These are phyloP conservation scores for Protea cynaroides DNA, from an alignment of 164 flowering plant species.

Conservation along the genomic window DNA sequence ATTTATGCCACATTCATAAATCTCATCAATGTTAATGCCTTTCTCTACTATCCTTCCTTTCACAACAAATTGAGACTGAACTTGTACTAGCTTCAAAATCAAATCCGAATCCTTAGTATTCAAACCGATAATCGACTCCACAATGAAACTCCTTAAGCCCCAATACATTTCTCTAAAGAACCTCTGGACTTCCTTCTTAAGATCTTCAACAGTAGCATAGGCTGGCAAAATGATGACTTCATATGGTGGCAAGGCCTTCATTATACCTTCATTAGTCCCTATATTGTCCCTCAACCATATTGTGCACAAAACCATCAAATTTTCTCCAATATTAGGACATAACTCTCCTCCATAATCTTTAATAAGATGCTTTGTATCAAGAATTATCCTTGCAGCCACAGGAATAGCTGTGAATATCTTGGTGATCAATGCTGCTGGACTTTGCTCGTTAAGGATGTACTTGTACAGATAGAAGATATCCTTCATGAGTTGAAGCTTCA, in stretches of 20 bases:
- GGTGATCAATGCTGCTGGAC: slow-evolving; percentile 9
- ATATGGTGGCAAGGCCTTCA: slow-evolving; percentile 36
- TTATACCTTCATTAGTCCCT: slow-evolving; percentile 9
- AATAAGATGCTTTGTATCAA: slow-evolving; percentile 61
- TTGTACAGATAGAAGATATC: slow-evolving; percentile 63
- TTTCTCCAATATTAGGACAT: slow-evolving; percentile 19
- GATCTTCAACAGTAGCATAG: slow-evolving; percentile 48
- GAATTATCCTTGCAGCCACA: slow-evolving; percentile 55
- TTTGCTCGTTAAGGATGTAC: slow-evolving; percentile 39
- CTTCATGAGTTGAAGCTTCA: slow-evolving; percentile 48
- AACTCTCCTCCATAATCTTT: slow-evolving; percentile 43
- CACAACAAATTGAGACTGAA: slow-evolving; percentile 40
- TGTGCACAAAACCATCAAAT: slow-evolving; percentile 41
- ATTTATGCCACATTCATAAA: slow-evolving; percentile 20
- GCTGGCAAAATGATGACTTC: slow-evolving; percentile 42
- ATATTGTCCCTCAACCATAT: slow-evolving; percentile 20
- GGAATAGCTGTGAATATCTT: slow-evolving; percentile 32
- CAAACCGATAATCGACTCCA: slow-evolving; percentile 30
- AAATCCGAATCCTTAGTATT: slow-evolving; percentile 29
- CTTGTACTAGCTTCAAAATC: slow-evolving; percentile 32
- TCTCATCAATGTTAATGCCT: slow-evolving; percentile 10
- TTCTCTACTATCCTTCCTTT: slow-evolving; percentile 26
- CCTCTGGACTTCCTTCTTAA: slow-evolving; percentile 53
- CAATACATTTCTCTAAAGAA: slow-evolving; percentile 60
- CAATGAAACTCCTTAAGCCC: slow-evolving; percentile 42